Base-by-base conservation (phyloP, 2,329 filamentous ascomycete species). In the Onygenales sp. region DNA sequence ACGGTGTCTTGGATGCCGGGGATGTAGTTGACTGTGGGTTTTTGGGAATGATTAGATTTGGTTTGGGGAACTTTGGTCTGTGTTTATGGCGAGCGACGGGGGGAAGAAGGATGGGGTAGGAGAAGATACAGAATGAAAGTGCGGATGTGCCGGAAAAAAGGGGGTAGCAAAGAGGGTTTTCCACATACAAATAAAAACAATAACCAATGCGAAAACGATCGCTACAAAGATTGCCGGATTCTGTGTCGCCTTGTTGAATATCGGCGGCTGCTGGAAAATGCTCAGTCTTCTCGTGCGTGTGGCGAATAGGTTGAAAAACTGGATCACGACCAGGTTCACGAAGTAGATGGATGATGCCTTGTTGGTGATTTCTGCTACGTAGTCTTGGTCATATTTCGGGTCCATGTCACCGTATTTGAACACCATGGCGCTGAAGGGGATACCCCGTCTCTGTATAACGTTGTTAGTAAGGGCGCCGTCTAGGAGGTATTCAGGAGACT, bases 261-360 rank as follows among this genome's bases (percentile, higher is more conserved):
- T 57, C 0, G 86, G 86, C 2, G 84, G 82, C 59, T 90, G 86
- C 63, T 88, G 83, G 66, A 91, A 83, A 58, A 91, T 80, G 52
- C 80, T 80, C 21, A 85, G 74, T 1, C 80, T 75, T 1, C 83
- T 75, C 1, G 82, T 91, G 13, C 86, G 77, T 4, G 87, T 76
- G 1, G 83, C 82, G 62, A 90, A 78, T 3, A 90, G 74, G 63
- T 86, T 88, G 74, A 89, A 89, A 46, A 65, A 77, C 66, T 73
- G 80, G 85, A 91, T 88, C 48, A 91, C 83, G 2, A 92, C 87
- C 21, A 92, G 72, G 55, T 84, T 91, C 59, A 90, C 80, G 61
- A 91, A 91, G 68, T 91, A 91, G 55, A 92, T 84, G 13, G 83
- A 86, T 39, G 80, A 85, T 0, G 85, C 85, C 56, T 79, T 76